These are phyloP conservation scores for Mollisiaceae sp. DNA, from an alignment of 2,329 filamentous ascomycete species.

Conservation along the genomic window DNA sequence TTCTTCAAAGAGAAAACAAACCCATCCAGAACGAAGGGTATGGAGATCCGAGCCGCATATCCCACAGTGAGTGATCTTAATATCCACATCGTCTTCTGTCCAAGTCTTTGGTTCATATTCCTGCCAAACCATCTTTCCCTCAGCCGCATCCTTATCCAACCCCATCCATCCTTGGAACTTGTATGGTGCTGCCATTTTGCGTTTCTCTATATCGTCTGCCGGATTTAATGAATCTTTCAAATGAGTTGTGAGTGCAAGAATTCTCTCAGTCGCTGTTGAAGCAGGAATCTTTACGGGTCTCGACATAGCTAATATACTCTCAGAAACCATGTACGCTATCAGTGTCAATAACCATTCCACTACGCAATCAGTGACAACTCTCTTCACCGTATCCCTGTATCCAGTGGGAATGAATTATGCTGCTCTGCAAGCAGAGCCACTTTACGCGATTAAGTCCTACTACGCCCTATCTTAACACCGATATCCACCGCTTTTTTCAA, in stretches of 20 bases:
- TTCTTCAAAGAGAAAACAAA: constrained; percentile 8
- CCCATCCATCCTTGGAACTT: constrained; percentile 48
- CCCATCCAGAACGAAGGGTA: constrained; percentile 43
- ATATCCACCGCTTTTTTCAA: constrained; percentile 8
- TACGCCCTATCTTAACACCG: constrained; percentile 23
- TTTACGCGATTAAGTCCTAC: constrained; percentile 8
- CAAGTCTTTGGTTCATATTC: constrained; percentile 54
- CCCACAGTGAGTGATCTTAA: constrained; percentile 56
- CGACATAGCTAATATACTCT: constrained; percentile 30
- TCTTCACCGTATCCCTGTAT: constrained; percentile 15
- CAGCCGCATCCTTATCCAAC: constrained; percentile 39
- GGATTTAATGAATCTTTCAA: constrained; percentile 33
- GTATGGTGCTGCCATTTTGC: constrained; percentile 40
- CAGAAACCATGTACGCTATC: constrained; percentile 25
- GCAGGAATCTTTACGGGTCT: constrained; percentile 26
- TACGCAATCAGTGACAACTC: constrained; percentile 1
- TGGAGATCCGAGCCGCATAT: constrained; percentile 48
- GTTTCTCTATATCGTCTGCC: constrained; percentile 30
- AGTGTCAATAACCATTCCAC: background rate
- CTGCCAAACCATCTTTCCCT: constrained; percentile 45
- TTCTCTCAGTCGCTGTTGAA: constrained; percentile 32
- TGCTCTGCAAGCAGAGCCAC: constrained; percentile 8
- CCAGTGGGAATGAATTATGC: constrained; percentile 6
- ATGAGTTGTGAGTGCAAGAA: constrained; percentile 36
- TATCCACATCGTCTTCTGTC: constrained; percentile 57